Evolutionary conservation across 2,329 filamentous ascomycete genomes (phyloP), one percentile per base, ranked within the genome.

Genomic region (Colletotrichum higginsianum): DNA sequence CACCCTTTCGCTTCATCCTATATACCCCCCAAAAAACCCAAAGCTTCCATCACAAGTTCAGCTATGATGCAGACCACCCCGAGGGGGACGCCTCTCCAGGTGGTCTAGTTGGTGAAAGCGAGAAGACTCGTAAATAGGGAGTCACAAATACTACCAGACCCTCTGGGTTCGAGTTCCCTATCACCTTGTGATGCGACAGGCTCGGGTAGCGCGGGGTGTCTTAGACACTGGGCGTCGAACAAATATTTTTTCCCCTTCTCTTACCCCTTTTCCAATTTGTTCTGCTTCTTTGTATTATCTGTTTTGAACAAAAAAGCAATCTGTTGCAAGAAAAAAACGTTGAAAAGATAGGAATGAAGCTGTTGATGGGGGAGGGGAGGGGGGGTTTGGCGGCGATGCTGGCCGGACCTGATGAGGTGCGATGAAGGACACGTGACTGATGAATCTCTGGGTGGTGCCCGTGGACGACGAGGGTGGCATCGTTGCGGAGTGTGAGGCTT

Each of bases 51-150:
- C 62, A 65, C 61, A 65, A 57, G 52, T 49, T 57, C 42, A 53
- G 52, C 62, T 21, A 47, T 30, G n/a, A 65, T 40, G 42, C 52
- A 56, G 52, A 8, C 9, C 52, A 35, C 18, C 18, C 47, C 8
- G 35, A 38, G 35, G 8, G 50, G 49, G 44, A 18, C 44, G 44
- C 44, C 23, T 30, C 52, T n/a, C 35, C 4, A 30, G n/a, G n/a
- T 58, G 52, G 62, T 44, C 52, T 53, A 64, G 61, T 64, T 40
- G 61, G 61, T 64, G 9, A 64, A 64, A 64, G 61, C 50, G 40
- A 35, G 52, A 11, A 52, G 30, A 18, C 16, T n/a, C 50, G 52
- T n/a, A 23, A 11, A 38, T 42, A 65, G 42, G 42, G 44, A 58
- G 23, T 21, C 38, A 61, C 49, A 61, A 66, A 52, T 53, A 66